Evolutionary conservation across 345 rosid genomes (phyloP).

Genomic region (Populus pruinosa): DNA sequence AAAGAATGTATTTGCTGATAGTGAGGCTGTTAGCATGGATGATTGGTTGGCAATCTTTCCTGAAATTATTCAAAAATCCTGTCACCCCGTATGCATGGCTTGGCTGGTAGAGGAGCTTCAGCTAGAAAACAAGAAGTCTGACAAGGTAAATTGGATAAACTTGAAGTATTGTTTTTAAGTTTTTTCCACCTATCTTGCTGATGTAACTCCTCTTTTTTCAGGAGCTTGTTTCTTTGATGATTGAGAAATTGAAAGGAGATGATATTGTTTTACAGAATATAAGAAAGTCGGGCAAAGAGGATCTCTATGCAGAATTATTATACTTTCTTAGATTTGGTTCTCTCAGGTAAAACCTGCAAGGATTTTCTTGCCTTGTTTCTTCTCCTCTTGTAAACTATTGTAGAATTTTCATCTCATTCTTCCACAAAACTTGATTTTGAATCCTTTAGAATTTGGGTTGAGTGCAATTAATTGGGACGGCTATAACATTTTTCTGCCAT

Average conservation of each 20-base stretch:
- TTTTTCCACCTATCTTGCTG: constrained; percentile 1
- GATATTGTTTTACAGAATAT: constrained; percentile 52
- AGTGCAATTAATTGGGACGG: neutral
- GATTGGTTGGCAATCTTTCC: constrained; percentile 50
- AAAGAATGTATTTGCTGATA: constrained; percentile 27
- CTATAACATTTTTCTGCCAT: neutral
- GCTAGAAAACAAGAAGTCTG: constrained; percentile 38
- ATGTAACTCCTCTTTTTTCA: constrained; percentile 21
- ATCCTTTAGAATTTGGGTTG: constrained; percentile 8
- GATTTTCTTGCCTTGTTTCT: neutral
- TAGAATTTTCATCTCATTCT: neutral
- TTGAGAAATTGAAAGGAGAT: constrained; percentile 62
- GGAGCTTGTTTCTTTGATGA: constrained; percentile 53
- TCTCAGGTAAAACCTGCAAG: constrained; percentile 31
- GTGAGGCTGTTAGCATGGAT: constrained; percentile 31
- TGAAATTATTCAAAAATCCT: constrained; percentile 46
- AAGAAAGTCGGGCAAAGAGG: constrained; percentile 73
- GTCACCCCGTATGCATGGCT: constrained; percentile 47
- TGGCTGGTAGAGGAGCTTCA: constrained; percentile 65
- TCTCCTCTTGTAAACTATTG: neutral
- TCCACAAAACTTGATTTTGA: neutral
- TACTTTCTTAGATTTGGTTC: constrained; percentile 60
- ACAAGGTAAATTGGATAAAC: constrained; percentile 36
- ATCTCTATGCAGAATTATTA: constrained; percentile 73
- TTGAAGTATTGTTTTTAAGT: neutral